Percentiles rank a stretch among this genome's conserved stretches.
phyloP scores from a whole-genome alignment of 2,329 filamentous ascomycete species.

The Aspergillus persii region DNA sequence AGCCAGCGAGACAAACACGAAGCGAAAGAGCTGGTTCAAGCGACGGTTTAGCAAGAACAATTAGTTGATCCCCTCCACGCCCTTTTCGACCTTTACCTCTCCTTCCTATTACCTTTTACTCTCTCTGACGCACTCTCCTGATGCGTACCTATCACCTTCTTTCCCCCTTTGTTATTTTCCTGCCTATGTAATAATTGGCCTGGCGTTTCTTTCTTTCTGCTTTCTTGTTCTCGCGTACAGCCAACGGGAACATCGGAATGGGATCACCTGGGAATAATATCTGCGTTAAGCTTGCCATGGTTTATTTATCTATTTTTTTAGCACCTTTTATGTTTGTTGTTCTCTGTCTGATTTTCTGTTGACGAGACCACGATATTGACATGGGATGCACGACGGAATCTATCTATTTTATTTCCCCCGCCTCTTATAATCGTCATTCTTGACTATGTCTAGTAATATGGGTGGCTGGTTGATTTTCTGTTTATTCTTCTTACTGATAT shows the following conservation, averaged over 20 bases:
- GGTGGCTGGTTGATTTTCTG: constrained; percentile 4
- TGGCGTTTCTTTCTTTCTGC: constrained; percentile 1
- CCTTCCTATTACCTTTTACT: neutral
- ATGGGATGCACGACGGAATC: constrained; percentile 14
- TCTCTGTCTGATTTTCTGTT: constrained; percentile 6
- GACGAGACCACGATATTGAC: constrained; percentile 24
- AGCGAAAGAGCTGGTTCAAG: constrained; percentile 88
- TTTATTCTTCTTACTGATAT: neutral
- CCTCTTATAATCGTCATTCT: constrained; percentile 1
- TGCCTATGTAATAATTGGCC: constrained; percentile 9
- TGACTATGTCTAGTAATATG: constrained; percentile 4
- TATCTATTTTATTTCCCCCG: constrained; percentile 1
- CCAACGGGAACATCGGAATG: constrained; percentile 1
- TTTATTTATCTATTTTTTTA: neutral
- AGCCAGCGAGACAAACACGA: constrained; percentile 54
- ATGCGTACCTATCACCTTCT: constrained; percentile 23
- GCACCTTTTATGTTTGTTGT: constrained; percentile 4
- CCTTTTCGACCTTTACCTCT: neutral
- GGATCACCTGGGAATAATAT: constrained; percentile 2
- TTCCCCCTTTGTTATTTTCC: neutral
- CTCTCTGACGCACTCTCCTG: neutral
- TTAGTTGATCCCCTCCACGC: constrained; percentile 11
- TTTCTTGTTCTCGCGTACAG: neutral
- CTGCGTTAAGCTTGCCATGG: neutral
- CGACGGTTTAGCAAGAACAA: constrained; percentile 66